phyloP scores from a whole-genome alignment of 202 grass and related monocot genomes.

The Zizania palustris region DNA sequence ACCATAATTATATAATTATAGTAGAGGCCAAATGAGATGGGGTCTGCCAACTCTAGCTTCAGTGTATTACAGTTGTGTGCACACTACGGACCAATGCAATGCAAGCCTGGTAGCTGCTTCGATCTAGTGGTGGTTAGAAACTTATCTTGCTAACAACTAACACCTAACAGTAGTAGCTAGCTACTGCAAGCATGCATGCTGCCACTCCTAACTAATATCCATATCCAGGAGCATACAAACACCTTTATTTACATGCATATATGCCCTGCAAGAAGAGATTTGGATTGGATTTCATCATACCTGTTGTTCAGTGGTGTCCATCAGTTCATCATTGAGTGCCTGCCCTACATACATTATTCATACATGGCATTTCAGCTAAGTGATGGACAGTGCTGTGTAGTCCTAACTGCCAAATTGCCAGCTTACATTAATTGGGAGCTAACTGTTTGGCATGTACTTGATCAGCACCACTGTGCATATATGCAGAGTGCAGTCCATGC shows the following conservation, averaged over 20 bases:
- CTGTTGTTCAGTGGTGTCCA: not conserved
- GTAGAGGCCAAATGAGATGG: no score
- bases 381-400: not conserved
- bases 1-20: no score
- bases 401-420: not conserved
- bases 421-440: not conserved
- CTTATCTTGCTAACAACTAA: not conserved
- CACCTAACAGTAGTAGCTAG: not conserved
- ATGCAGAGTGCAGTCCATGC: not conserved
- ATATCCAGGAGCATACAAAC: not conserved
- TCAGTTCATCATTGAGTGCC: not conserved
- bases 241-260: not conserved
- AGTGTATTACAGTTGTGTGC: not conserved
- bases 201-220: not conserved
- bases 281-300: not conserved
- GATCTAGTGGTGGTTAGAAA: not conserved
- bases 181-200: not conserved
- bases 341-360: no score
- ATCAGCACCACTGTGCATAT: not conserved
- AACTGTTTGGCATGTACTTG: not conserved
- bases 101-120: not conserved
- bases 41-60: no score
- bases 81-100: not conserved
- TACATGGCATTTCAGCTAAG: not conserved
- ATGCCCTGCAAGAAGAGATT: not conserved